Base-by-base conservation (phyloP, 805 yeast species). In the Wickerhamomyces kurtzmanii region DNA sequence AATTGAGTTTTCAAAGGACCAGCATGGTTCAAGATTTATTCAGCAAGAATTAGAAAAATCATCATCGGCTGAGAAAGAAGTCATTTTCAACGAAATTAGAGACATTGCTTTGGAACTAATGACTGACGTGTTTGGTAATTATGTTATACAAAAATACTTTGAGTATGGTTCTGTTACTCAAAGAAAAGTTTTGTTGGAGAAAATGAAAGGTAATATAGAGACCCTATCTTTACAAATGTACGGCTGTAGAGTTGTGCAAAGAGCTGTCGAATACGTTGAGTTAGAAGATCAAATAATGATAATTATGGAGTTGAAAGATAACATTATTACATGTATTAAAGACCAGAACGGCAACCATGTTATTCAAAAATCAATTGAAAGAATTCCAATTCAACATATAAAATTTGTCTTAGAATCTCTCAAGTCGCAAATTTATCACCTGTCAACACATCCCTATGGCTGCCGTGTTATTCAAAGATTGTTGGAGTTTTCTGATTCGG, bases 341-440 rank as follows among this genome's bases (percentile, higher is more conserved):
- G 97, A 91, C 53, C 97, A 89, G 59, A 91, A 91, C 53, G 98
- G 97, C 38, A 91, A 91, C 53, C 99, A 91, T 54, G 98, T 91
- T 12, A 81, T 91, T 38, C 99, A 91, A 57, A 89, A 87, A 51
- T 77, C 95, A 1, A 83, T 91, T 41, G 98, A 91, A 55, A 62
- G 72, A 34, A 74, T 87, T 28, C 91, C 95, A 5, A 72, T 82
- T 33, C 71, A 64, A 15, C 57, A 66, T 24, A 68, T 85, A 32
- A 67, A 74, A 20, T 87, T 85, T 42, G 73, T 91, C 26, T 64
- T 85, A 44, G 75, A 71, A 19, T 71, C 86, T 17, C 65, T 91
- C 38, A 68, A 64, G 33, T 71, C 69, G 16, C 75, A 70, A 29
- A 80, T 86, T 29, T 82, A 84, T 46, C 93, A 82, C 46, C 62